Evolutionary conservation across 768 basidiomycete species (phyloP).

Genomic region (Dioszegia hungarica): DNA sequence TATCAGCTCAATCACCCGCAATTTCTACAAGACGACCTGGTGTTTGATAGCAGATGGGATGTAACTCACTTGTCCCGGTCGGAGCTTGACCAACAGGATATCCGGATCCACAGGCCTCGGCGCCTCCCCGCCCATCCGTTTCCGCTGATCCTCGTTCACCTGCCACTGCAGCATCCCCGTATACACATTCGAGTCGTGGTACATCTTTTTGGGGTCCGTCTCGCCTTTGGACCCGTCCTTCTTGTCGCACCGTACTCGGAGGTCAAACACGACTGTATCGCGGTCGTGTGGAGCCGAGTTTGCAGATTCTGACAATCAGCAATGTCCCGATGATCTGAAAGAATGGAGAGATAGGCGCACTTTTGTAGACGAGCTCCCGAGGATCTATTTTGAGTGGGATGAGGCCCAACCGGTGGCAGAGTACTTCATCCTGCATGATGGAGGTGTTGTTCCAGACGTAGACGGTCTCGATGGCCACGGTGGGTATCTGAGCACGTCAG

Average conservation of each 20-base stretch:
- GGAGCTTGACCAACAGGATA: constrained; percentile 83
- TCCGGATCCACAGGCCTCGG: constrained; percentile 51
- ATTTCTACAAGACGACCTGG: too few species aligned
- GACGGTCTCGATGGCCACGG: constrained; percentile 81
- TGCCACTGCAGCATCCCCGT: constrained; percentile 59
- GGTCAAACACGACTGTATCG: constrained; percentile 83
- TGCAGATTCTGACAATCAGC: constrained; percentile 13
- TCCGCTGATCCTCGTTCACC: constrained; percentile 74
- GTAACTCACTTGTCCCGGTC: constrained; percentile 69
- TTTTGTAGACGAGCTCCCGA: constrained; percentile 55
- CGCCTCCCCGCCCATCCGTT: constrained; percentile 47
- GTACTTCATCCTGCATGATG: constrained; percentile 87
- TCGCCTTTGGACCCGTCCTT: constrained; percentile 54
- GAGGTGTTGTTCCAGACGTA: constrained; percentile 94
- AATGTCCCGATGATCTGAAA: neutral
- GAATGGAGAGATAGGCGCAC: constrained; percentile 28
- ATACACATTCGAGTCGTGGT: constrained; percentile 57
- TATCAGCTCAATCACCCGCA: neutral
- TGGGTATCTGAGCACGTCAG: constrained; percentile 67
- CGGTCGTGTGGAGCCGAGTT: constrained; percentile 72
- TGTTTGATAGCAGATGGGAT: too few species aligned
- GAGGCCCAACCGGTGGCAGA: constrained; percentile 86
- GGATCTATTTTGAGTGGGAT: constrained; percentile 87
- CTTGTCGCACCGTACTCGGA: constrained; percentile 65
- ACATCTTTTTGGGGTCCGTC: constrained; percentile 62